Evolutionary conservation across 768 basidiomycete species (phyloP), one percentile per base, ranked within the genome.

Genomic region (Mycena albidolilacea): DNA sequence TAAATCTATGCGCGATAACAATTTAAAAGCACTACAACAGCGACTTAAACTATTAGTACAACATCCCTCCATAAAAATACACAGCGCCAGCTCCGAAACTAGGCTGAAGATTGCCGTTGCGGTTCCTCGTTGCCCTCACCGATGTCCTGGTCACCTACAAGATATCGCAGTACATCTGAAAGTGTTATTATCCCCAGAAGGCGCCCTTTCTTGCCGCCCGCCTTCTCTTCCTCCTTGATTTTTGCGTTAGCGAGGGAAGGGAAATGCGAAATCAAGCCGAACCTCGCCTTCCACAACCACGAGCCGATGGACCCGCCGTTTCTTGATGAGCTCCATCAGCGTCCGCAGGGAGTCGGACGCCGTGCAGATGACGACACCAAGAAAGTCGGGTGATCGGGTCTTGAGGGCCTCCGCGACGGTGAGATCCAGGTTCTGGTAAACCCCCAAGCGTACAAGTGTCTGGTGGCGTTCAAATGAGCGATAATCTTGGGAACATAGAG

Each of bases 241-340:
- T 9, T 63, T 38, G 52, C 64, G 58, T 54, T 63, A 68, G 61
- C 44, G 43, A 52, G 48, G 23, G 64, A n/a, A 60, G 60, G 54
- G 30, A 19, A 14, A n/a, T 39, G 59, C 61, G 3, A 44, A 62
- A 35, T n/a, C 41, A 64, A 43, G 15, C 82, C 88, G 73, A 74
- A 93, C 94, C 80, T 96, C 95, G 75, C 95, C 95, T 84, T 97
- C 96, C 17, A 98, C 96, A 3, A 99, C 97, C 2, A 99, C 97
- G 19, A 99, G 84, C 61, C 98, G 91, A 81, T 99, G 98, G 15
- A 98, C 95, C 41, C 98, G 87, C 38, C 97, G 91, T 81, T 97
- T 95, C 83, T 95, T 96, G 80, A 99, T 95, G 23, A 98, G 90
- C 76, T 95, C 91, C 60, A 99, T 88, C 8, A 99, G 89, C 1